phyloP scores from a whole-genome alignment of 2,329 filamentous ascomycete genomes.

The Alternaria sp. region DNA sequence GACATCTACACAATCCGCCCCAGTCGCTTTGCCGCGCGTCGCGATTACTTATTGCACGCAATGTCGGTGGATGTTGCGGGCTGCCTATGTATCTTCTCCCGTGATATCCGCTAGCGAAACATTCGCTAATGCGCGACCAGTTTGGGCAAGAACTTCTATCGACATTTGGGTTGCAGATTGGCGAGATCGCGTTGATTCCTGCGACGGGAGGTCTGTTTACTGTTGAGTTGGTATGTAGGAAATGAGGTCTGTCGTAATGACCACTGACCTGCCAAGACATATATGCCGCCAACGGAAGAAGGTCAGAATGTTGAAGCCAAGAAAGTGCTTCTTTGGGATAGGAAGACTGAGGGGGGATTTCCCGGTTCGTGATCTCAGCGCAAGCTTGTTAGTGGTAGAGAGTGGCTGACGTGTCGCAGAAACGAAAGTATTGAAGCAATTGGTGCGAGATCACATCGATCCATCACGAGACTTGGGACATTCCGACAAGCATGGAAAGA shows the following conservation, averaged over 20 bases:
- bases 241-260: neutral
- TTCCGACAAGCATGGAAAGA: conserved; percentile 53
- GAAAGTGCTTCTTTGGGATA: conserved; percentile 79
- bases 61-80: conserved; percentile 89
- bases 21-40: conserved; percentile 68
- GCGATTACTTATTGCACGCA: conserved; percentile 94
- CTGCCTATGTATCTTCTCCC: conserved; percentile 71
- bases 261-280: conserved; percentile 21
- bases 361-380: conserved; percentile 59
- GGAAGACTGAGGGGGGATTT: conserved; percentile 85
- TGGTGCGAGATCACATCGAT: conserved; percentile 81
- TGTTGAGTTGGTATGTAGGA: conserved; percentile 64
- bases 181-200: conserved; percentile 87
- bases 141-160: conserved; percentile 95
- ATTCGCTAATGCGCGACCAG: conserved; percentile 53
- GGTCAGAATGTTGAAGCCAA: conserved; percentile 37
- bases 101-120: neutral
- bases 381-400: neutral
- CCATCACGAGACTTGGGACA: conserved; percentile 81
- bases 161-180: conserved; percentile 83
- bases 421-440: conserved; percentile 87
- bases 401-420: conserved; percentile 55
- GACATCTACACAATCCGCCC: conserved; percentile 31
- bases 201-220: conserved; percentile 83
- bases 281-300: conserved; percentile 19